phyloP scores from a whole-genome alignment of 495 filamentous ascomycete species.

The Hypoxylon crocopeplum region DNA sequence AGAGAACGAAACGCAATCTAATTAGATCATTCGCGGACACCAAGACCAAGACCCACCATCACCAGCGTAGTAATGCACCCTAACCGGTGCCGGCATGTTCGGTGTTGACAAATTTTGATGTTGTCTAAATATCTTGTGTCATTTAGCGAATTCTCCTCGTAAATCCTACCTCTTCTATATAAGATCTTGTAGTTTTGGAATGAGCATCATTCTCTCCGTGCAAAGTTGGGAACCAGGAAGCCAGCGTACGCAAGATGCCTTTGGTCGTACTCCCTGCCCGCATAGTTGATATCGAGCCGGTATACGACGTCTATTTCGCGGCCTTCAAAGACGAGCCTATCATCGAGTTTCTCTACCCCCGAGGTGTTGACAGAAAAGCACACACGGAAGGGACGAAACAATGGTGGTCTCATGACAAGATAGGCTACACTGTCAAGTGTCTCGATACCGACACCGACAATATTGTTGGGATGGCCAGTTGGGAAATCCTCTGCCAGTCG shows the following conservation, averaged over 20 bases:
- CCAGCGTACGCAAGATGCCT: constrained; percentile 34
- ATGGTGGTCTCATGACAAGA: constrained; percentile 42
- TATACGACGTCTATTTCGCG: constrained; percentile 51
- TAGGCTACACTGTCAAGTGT: constrained; percentile 49
- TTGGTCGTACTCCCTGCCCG: constrained; percentile 48
- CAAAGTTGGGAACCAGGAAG: neutral
- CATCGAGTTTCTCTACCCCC: constrained; percentile 45
- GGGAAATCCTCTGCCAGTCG: constrained; percentile 38
- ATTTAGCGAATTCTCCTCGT: neutral
- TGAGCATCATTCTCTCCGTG: neutral
- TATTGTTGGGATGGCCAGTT: constrained; percentile 46
- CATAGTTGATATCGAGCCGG: constrained; percentile 47
- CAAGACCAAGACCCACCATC: constrained; percentile 8
- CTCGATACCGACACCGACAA: constrained; percentile 42
- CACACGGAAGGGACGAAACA: constrained; percentile 43
- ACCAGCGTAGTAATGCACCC: constrained; percentile 8
- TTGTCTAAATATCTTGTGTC: too few relatives aligned
- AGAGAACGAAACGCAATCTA: neutral
- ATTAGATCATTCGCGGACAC: constrained; percentile 14
- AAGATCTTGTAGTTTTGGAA: neutral
- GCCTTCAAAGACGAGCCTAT: constrained; percentile 45
- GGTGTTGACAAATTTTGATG: neutral
- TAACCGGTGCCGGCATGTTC: constrained; percentile 18
- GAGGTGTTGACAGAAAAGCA: constrained; percentile 39
- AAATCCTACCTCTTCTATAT: neutral